Base-by-base conservation (phyloP, 2,329 filamentous ascomycete genomes). In the Pestalotiopsis sp. region DNA sequence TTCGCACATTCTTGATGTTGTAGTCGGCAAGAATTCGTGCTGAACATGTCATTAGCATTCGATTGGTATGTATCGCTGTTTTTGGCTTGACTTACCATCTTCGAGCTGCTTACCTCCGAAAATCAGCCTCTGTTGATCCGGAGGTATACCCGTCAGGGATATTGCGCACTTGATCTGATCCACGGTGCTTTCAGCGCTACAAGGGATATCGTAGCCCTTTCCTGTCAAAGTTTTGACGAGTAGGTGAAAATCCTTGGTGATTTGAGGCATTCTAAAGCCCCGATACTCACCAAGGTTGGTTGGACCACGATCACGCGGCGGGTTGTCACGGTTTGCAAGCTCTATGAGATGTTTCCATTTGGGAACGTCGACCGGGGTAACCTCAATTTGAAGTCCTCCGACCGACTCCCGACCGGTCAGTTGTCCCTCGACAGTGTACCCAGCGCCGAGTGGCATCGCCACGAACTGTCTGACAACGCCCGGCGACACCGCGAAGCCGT, bases 391-490 rank as follows among this genome's bases (percentile, higher is more conserved):
- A 2, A 86, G 68, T 2, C 82, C 82, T 17, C 80, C 78, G 9
- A 77, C 68, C 2, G 69, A 68, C 26, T 85, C 83, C 44, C 77
- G 65, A 1, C 81, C 81, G 0, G 80, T 83, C 4, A 84, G 68
- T 69, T 86, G 83, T 2, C 77, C 75, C 71, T 86, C 83, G 4
- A 85, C 77, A 0, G 79, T 79, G 64, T 83, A 82, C 0, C 81
- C 81, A 13, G 73, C 74, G 1, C 79, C 79, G 26, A 79, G 69
- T 0, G 81, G 79, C 78, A 83, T 82, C 1, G 83, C 82, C 1
- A 85, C 81, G 67, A 86, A 86, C 67, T 86, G 84, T 11, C 80
- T 77, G 5, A 85, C 80, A 0, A 73, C 72, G 4, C 80, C 80
- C n/a, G 79, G 71, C 0, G 71, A 67, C 9, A 71, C 70, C 0